Percentiles rank a stretch among this genome's conserved stretches.
These are phyloP conservation scores for Amphirosellinia nigrospora DNA, from an alignment of 495 filamentous ascomycete species.

Conservation along the genomic window DNA sequence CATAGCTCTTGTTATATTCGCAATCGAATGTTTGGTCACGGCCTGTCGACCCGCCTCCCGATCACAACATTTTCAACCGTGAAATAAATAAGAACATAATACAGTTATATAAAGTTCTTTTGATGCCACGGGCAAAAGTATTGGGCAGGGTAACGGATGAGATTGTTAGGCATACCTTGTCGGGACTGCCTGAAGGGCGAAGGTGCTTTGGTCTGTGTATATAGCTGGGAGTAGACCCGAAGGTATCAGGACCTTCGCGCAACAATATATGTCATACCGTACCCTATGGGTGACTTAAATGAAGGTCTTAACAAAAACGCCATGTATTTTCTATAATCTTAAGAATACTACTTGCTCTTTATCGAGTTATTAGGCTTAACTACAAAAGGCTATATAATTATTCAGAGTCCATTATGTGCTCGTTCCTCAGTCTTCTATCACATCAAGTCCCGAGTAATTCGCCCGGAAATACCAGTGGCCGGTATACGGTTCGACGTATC, in stretches of 20 bases:
- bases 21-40: not conserved
- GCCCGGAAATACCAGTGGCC: not conserved
- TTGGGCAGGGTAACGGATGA: not conserved
- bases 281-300: too few species aligned
- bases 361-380: not conserved
- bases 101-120: not conserved
- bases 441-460: not conserved
- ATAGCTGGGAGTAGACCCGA: too few species aligned
- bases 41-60: constrained; percentile 10
- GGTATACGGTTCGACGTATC: not conserved
- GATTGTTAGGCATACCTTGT: too few species aligned
- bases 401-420: not conserved
- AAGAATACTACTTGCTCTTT: not conserved
- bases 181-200: too few species aligned
- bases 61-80: too few species aligned
- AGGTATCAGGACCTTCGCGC: too few species aligned
- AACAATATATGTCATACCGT: too few species aligned
- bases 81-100: not conserved
- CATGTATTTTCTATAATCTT: not conserved
- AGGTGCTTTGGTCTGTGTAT: too few species aligned
- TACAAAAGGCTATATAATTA: not conserved
- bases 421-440: not conserved
- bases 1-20: not conserved
- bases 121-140: not conserved
- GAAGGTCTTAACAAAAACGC: too few species aligned